Base-by-base conservation (phyloP, 2,329 filamentous ascomycete species). In the Apiospora rasikravindrae region DNA sequence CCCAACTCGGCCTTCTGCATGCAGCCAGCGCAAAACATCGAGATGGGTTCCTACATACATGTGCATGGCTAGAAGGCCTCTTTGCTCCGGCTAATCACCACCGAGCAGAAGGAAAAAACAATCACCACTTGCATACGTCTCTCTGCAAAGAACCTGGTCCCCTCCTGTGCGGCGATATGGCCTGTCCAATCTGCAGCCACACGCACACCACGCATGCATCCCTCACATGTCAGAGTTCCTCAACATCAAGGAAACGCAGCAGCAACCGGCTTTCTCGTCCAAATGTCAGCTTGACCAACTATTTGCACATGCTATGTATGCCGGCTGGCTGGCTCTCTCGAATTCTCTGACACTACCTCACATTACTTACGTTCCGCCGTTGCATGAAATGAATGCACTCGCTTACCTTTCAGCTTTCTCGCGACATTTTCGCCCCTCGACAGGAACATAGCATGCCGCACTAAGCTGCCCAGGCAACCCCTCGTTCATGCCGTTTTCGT, bases 151-250 rank as follows among this genome's bases (percentile, higher is more conserved):
- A 40, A 40, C 57, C 53, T 40, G 33, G 57, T 64, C 57, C 10
- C 33, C 13, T n/a, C 40, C 29, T 64, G 33, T 64, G 57, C 29
- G 33, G 29, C 33, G 57, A 40, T n/a, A 64, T 64, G 57, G 57
- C 57, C 57, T 40, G 57, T 64, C 57, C 57, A 64, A 64, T 64
- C 57, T 64, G 57, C 57, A 64, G 57, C 57, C 33, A 64, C 33
- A 24, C 57, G 5, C 57, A n/a, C 57, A 64, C 53, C 53, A 64
- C 19, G 19, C 40, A 40, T 64, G 57, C 57, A 64, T 40, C 40
- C 57, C 57, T 64, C 57, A 64, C 57, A 64, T 64, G 57, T 40
- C 57, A 64, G 33, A 64, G 24, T 64, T 64, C 33, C 57, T 64
- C 57, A 64, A 64, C 57, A 64, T 22, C 57, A 64, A 57, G 24